These are phyloP conservation scores for Cylindrodendrum hubeiense DNA, from an alignment of 2,329 filamentous ascomycete genomes.

Conservation along the genomic window DNA sequence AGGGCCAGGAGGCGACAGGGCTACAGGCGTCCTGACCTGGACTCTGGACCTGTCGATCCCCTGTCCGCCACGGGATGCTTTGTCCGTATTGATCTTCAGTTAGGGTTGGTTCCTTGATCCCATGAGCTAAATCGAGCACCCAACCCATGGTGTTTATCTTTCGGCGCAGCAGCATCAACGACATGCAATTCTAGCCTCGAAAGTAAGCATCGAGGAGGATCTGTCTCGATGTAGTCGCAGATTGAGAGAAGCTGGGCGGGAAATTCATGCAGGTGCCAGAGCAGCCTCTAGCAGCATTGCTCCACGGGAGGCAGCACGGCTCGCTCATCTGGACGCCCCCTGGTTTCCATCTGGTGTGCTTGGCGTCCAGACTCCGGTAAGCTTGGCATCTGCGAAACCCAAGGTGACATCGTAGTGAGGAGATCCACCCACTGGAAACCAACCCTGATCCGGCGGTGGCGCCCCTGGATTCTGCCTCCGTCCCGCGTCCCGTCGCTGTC, in stretches of 20 bases:
- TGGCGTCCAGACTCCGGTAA: conserved; percentile 11
- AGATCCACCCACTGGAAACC: conserved; percentile 26
- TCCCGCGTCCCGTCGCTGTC: conserved; percentile 14
- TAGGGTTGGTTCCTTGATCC: conserved; percentile 13
- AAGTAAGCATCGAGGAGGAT: neutral
- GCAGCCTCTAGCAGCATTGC: conserved; percentile 7
- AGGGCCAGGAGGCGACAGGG: conserved; percentile 1
- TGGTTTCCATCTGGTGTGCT: conserved; percentile 9
- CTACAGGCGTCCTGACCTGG: neutral
- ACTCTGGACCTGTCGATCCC: conserved; percentile 7
- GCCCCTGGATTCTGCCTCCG: conserved; percentile 15
- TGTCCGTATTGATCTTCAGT: conserved; percentile 7
- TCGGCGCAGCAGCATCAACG: neutral
- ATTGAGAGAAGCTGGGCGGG: conserved; percentile 8
- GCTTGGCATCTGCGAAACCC: conserved; percentile 15
- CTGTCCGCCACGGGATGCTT: neutral
- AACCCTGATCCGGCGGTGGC: conserved; percentile 3
- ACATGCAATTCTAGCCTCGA: neutral
- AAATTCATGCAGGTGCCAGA: conserved; percentile 20
- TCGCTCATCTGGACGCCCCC: neutral
- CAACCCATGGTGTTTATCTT: neutral
- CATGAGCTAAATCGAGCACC: conserved; percentile 8
- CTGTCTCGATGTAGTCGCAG: conserved; percentile 7
- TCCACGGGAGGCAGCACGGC: neutral
- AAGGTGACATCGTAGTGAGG: conserved; percentile 15